A percentile compares a stretch with the other conserved stretches of the same genome.
phyloP scores from a whole-genome alignment of 164 flowering plant species.

The Piper betle region DNA sequence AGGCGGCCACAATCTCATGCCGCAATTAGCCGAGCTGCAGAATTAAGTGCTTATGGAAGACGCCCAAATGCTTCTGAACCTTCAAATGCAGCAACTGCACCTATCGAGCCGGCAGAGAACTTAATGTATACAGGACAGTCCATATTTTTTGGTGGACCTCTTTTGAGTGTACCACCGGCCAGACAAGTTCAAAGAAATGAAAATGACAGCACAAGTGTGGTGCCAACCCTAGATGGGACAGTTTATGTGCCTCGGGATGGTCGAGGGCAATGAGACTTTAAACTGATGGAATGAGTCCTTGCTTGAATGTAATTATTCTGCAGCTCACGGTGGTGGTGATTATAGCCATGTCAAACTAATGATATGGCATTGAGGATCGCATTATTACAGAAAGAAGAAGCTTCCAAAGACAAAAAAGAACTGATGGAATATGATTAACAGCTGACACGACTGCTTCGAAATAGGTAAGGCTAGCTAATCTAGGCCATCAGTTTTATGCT shows the following conservation, averaged over 20 bases:
- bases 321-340: background rate
- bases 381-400: background rate
- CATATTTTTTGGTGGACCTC: slow-evolving; percentile 92
- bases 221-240: slow-evolving; percentile 36
- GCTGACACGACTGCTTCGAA: background rate
- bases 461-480: background rate
- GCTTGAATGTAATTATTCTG: slow-evolving; percentile 5
- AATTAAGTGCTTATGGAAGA: slow-evolving; percentile 21
- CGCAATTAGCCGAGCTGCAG: slow-evolving; percentile 14
- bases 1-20: slow-evolving; percentile 25
- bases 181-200: slow-evolving; percentile 34
- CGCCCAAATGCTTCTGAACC: slow-evolving; percentile 24
- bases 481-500: background rate
- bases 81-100: slow-evolving; percentile 23
- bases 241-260: slow-evolving; percentile 24
- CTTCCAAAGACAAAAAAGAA: background rate
- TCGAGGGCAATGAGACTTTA: slow-evolving; percentile 36
- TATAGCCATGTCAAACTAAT: too few species aligned
- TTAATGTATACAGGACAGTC: slow-evolving; percentile 68
- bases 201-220: slow-evolving; percentile 15
- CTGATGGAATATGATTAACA: background rate
- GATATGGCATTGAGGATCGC: background rate
- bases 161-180: slow-evolving; percentile 34
- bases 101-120: slow-evolving; percentile 41
- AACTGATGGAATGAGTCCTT: slow-evolving; percentile 50